Evolutionary conservation across 2,329 filamentous ascomycete species (phyloP), one percentile per base, ranked within the genome.

Genomic region (Calonectria pseudoturangicola): DNA sequence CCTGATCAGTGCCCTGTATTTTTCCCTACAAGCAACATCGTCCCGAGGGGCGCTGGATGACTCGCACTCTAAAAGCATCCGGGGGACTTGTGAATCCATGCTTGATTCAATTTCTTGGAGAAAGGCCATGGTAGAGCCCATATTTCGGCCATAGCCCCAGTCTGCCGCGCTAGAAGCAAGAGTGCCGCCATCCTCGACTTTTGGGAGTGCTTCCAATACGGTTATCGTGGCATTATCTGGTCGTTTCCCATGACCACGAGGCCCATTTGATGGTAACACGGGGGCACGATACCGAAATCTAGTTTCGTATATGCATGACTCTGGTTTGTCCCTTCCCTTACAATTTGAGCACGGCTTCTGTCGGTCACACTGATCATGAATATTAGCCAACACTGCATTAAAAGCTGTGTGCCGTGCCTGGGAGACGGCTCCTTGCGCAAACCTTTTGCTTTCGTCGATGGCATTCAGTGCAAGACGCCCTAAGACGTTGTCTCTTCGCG

Each of bases 381-480:
- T 8, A 21, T 79, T 33, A 79, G 64, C 54, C 51, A 33, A n/a
- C 3, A 8, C 3, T 30, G 21, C 18, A 3, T 51, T 7, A 9
- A 8, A 54, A 18, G 28, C 27, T 12, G 3, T 16, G 13, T 16
- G 30, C 8, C 3, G 16, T 16, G 21, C 16, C 36, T 10, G 36
- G 4, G 15, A 21, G 18, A 25, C n/a, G 58, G 58, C 7, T 28
- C 25, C 3, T 18, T 21, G 21, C 28, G 72, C 77, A 41, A 62
- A 89, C 89, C 86, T 91, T 91, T 79, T 92, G 90, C 79, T 93
- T 93, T 72, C 91, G 86, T 73, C 91, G 86, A 81, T 92, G 91
- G 76, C 91, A 93, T 79, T 93, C 91, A 13, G 88, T 90, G 76
- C 91, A 93, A 9, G 90, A 92, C 70, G 92, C 90, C 54, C 92